Percentiles rank a stretch among this genome's conserved stretches.
Evolutionary conservation across 164 flowering plant genomes (phyloP).

Genomic region (Vitis cinerea): DNA sequence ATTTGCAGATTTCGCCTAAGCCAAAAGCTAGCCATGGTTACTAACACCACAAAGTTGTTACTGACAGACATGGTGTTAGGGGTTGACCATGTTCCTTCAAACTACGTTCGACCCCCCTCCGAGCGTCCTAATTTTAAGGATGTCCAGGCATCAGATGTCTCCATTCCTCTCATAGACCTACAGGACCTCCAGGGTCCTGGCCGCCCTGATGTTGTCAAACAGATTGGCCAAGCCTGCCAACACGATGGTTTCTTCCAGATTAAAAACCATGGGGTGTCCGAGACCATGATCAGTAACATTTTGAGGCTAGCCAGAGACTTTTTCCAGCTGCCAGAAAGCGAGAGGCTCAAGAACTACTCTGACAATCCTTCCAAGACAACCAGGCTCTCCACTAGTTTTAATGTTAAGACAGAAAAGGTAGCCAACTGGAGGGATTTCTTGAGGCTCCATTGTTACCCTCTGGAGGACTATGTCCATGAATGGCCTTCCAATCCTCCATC

Average conservation of each 20-base stretch:
- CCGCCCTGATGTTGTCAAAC: constrained; percentile 27
- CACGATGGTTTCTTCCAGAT: constrained; percentile 65
- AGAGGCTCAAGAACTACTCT: constrained; percentile 57
- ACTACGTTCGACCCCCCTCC: constrained; percentile 42
- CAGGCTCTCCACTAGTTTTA: constrained; percentile 66
- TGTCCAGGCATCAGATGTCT: constrained; percentile 15
- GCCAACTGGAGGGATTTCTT: constrained; percentile 69
- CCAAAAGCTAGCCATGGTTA: neutral
- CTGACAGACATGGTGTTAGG: constrained; percentile 31
- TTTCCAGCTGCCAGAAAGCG: constrained; percentile 52
- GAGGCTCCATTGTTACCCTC: constrained; percentile 70
- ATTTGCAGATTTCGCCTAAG: too few species aligned
- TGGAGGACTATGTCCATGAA: constrained; percentile 40
- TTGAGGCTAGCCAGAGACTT: constrained; percentile 41
- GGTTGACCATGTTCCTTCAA: constrained; percentile 28
- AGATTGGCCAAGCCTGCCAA: constrained; percentile 47
- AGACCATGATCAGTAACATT: constrained; percentile 35
- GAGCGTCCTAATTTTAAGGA: constrained; percentile 49
- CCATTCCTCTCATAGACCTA: constrained; percentile 53
- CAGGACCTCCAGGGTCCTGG: constrained; percentile 29
- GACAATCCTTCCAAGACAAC: constrained; percentile 48
- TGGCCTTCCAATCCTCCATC: constrained; percentile 66
- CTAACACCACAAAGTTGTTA: constrained; percentile 11
- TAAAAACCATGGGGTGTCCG: constrained; percentile 61
- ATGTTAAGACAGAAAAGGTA: constrained; percentile 53